Evolutionary conservation across 208 protist species (phyloP).

Genomic region (Perkinsela sp.): DNA sequence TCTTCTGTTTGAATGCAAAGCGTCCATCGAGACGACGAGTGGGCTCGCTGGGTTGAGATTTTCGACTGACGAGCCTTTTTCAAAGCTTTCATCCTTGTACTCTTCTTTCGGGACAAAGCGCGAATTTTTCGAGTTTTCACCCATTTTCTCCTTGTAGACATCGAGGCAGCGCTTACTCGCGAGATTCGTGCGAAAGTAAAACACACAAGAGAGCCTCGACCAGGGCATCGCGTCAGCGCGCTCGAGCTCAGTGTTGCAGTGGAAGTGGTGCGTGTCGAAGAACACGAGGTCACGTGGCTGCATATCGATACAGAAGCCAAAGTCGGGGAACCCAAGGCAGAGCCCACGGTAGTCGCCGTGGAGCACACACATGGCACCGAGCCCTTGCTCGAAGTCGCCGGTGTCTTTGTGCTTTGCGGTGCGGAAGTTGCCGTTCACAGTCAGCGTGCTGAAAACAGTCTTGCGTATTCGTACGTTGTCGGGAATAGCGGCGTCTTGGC

Average conservation of each 20-base stretch:
- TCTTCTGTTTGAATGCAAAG: no score
- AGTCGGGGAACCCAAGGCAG: conserved; percentile 29
- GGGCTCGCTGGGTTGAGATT: no score
- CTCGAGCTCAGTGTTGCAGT: conserved; percentile 63
- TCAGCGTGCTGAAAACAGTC: conserved; percentile 57
- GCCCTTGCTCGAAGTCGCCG: conserved; percentile 62
- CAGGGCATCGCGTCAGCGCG: conserved; percentile 13
- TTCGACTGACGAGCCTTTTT: no score
- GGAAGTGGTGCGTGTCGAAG: conserved; percentile 65
- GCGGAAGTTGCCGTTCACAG: conserved; percentile 58
- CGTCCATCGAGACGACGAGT: no score
- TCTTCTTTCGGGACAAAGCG: no score
- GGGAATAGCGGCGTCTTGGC: conserved; percentile 40
- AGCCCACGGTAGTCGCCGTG: conserved; percentile 49
- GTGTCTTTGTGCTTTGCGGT: conserved; percentile 57
- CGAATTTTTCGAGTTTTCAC: no score
- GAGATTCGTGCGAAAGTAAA: conserved; percentile 47
- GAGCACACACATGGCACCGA: conserved; percentile 38
- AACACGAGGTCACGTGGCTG: conserved; percentile 47
- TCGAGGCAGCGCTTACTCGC: conserved; percentile 15
- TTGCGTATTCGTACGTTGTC: conserved; percentile 51
- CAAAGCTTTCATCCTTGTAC: no score
- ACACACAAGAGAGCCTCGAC: conserved; percentile 46
- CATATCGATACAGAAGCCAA: conserved; percentile 27
- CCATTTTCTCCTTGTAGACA: no score